Evolutionary conservation across 1,284 basidiomycete species (phyloP).

Genomic region (Marasmius sp.): DNA sequence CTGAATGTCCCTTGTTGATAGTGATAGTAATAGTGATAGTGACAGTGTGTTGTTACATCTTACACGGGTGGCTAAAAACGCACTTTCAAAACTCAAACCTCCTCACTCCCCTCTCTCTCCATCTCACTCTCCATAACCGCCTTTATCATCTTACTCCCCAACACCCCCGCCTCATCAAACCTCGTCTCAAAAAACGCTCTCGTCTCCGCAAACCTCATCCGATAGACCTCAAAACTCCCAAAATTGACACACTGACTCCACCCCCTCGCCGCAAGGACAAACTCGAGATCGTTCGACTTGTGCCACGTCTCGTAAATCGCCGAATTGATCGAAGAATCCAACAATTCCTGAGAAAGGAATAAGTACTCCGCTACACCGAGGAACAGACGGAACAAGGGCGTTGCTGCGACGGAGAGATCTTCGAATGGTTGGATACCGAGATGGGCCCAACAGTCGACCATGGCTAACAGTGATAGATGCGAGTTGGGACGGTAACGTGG

Average conservation of each 20-base stretch:
- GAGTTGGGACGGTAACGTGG: conserved; percentile 66
- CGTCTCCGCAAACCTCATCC: conserved; percentile 80
- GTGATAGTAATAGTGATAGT: too few species aligned
- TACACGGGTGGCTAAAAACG: too few species aligned
- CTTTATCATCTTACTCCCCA: conserved; percentile 92
- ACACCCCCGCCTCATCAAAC: conserved; percentile 82
- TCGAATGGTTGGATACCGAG: conserved; percentile 88
- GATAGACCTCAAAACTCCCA: conserved; percentile 90
- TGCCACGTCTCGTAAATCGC: conserved; percentile 83
- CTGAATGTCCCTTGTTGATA: too few species aligned
- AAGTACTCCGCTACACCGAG: conserved; percentile 97
- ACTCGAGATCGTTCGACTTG: conserved; percentile 90
- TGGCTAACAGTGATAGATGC: conserved; percentile 93
- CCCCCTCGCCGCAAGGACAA: conserved; percentile 91
- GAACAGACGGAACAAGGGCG: conserved; percentile 95
- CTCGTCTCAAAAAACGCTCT: conserved; percentile 83
- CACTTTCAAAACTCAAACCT: too few species aligned
- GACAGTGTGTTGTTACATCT: too few species aligned
- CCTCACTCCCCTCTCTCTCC: conserved; percentile 13
- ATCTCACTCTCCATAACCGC: conserved; percentile 70
- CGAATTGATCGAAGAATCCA: conserved; percentile 75
- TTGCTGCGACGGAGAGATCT: conserved; percentile 92
- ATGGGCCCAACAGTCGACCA: conserved; percentile 97
- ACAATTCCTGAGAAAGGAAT: conserved; percentile 67
- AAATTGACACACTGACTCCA: conserved; percentile 96